Evolutionary conservation across 2,329 filamentous ascomycete genomes (phyloP).

Genomic region (Trematosphaeria pertusa): DNA sequence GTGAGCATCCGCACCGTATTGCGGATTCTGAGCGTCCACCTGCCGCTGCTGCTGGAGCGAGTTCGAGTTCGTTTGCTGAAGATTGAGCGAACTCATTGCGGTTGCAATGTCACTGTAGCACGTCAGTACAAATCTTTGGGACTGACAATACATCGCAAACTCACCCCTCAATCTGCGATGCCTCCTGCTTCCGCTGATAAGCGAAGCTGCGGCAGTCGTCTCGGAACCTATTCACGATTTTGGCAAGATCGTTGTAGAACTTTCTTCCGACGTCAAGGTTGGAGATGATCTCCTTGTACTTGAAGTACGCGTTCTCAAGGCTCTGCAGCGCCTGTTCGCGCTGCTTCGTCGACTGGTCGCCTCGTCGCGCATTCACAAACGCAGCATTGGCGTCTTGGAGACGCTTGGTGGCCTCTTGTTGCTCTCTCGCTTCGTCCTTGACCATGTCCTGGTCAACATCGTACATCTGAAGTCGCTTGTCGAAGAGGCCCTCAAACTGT

Average conservation of each 20-base stretch:
- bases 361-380: constrained; percentile 75
- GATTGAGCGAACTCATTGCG: constrained; percentile 65
- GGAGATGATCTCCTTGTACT: constrained; percentile 93
- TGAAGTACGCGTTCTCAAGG: constrained; percentile 89
- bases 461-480: constrained; percentile 80
- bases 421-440: constrained; percentile 74
- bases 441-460: constrained; percentile 77
- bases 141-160: constrained; percentile 32
- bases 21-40: constrained; percentile 63
- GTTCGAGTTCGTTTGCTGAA: constrained; percentile 53
- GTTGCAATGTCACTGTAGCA: constrained; percentile 61
- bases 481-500: constrained; percentile 92
- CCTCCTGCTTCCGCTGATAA: constrained; percentile 80
- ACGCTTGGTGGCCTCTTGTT: constrained; percentile 72
- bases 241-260: constrained; percentile 95
- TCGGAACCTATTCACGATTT: constrained; percentile 83
- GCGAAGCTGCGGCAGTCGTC: constrained; percentile 82
- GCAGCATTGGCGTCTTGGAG: constrained; percentile 78
- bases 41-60: constrained; percentile 55
- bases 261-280: constrained; percentile 91
- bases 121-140: constrained; percentile 20
- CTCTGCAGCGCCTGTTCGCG: constrained; percentile 86
- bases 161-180: constrained; percentile 77
- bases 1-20: constrained; percentile 57
- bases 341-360: constrained; percentile 72